These are phyloP conservation scores for Glycine soja DNA, from an alignment of 306 rosid species.

Conservation along the genomic window DNA sequence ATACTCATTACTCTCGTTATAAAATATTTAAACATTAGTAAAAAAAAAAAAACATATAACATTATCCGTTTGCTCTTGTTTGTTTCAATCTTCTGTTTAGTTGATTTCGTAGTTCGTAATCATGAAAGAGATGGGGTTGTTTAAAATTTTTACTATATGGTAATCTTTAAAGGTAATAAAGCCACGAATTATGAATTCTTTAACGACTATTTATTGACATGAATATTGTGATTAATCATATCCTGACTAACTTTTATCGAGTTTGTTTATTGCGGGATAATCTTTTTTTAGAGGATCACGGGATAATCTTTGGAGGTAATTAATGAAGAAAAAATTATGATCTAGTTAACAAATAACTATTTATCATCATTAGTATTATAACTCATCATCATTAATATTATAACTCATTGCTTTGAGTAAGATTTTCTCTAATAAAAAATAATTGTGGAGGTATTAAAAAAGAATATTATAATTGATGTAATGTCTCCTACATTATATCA, in stretches of 20 bases:
- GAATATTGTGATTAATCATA: conserved; percentile 20
- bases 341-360: neutral
- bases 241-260: neutral
- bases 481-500: too few relatives aligned
- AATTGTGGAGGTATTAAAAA: too few relatives aligned
- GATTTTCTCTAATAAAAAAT: too few relatives aligned
- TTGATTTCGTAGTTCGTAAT: neutral
- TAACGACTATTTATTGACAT: neutral
- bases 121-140: conserved; percentile 17
- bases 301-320: conserved; percentile 4
- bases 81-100: neutral
- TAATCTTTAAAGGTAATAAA: conserved; percentile 1
- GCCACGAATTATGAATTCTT: neutral
- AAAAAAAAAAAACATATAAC: neutral
- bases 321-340: neutral
- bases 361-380: neutral
- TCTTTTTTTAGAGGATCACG: neutral
- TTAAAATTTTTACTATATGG: conserved; percentile 12
- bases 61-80: conserved; percentile 14
- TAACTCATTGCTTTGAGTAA: too few relatives aligned
- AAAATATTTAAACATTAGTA: neutral
- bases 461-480: too few relatives aligned
- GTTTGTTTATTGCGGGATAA: neutral
- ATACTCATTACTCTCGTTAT: neutral
- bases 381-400: neutral